Percentiles rank a stretch among this genome's conserved stretches.
These are phyloP conservation scores for Saccharomycopsis hybrid DNA, from an alignment of 1,139 yeast species.

Conservation along the genomic window DNA sequence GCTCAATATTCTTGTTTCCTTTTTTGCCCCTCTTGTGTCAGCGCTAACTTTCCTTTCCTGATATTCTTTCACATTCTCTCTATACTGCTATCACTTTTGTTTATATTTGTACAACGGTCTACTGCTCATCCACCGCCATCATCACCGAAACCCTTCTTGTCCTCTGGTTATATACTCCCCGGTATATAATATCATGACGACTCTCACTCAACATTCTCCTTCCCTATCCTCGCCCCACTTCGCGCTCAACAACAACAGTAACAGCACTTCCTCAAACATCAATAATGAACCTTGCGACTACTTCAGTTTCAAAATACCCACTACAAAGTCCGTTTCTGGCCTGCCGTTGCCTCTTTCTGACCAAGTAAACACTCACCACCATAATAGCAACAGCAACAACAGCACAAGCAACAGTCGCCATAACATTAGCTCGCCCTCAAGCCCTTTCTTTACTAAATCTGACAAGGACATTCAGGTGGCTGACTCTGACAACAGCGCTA, in stretches of 20 bases:
- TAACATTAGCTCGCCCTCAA: background rate
- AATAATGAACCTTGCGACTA: slow-evolving; percentile 9
- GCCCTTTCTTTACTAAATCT: background rate
- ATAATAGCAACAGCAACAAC: background rate
- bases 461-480: background rate
- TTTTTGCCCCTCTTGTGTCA: too few relatives aligned
- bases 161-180: too few relatives aligned
- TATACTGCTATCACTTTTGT: too few relatives aligned
- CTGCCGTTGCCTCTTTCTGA: background rate
- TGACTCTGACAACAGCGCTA: background rate
- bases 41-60: too few relatives aligned
- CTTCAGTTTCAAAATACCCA: slow-evolving; percentile 11
- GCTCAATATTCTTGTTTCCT: too few relatives aligned
- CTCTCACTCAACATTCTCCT: slow-evolving; percentile 18
- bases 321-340: background rate
- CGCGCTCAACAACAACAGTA: background rate
- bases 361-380: background rate
- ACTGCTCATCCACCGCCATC: too few relatives aligned
- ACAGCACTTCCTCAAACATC: background rate
- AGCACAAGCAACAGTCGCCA: background rate
- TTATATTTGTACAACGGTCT: too few relatives aligned
- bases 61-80: too few relatives aligned
- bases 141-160: too few relatives aligned
- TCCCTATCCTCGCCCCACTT: slow-evolving; percentile 15
- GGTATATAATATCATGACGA: slow-evolving; percentile 6